These are phyloP conservation scores for Eutrema japonicum DNA, from an alignment of 345 rosid species.

Conservation along the genomic window DNA sequence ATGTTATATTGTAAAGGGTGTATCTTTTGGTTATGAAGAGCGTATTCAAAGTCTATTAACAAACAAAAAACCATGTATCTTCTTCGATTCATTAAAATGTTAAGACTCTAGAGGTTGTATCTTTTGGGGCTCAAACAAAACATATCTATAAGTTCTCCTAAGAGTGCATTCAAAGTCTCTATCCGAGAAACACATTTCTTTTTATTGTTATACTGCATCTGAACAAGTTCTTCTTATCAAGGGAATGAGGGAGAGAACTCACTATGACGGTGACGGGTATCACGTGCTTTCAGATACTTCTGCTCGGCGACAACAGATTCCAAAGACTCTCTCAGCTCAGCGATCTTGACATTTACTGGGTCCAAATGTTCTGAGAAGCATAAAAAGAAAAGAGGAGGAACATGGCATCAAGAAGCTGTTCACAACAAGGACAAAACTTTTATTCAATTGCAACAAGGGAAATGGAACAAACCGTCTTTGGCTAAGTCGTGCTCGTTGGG, in stretches of 20 bases:
- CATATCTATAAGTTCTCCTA: not conserved
- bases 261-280: constrained; percentile 91
- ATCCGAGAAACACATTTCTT: not conserved
- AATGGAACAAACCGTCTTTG: constrained; percentile 72
- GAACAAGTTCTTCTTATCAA: not conserved
- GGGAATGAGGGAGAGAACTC: constrained; percentile 36
- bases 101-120: not conserved
- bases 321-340: constrained; percentile 91
- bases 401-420: constrained; percentile 8
- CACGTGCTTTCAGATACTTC: constrained; percentile 93
- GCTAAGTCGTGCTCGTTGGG: constrained; percentile 93
- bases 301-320: constrained; percentile 92
- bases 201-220: not conserved
- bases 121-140: not conserved
- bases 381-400: constrained; percentile 20
- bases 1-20: not conserved
- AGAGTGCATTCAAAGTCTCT: not conserved
- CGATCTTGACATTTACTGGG: constrained; percentile 92
- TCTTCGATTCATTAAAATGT: not conserved
- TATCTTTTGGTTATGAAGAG: constrained; percentile 5
- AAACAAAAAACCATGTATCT: not conserved
- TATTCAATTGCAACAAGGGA: not conserved
- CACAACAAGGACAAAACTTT: not conserved
- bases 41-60: not conserved
- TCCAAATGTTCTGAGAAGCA: constrained; percentile 75